Evolutionary conservation across 495 filamentous ascomycete genomes (phyloP), one percentile per base, ranked within the genome.

Genomic region (Cladorrhinum samala): DNA sequence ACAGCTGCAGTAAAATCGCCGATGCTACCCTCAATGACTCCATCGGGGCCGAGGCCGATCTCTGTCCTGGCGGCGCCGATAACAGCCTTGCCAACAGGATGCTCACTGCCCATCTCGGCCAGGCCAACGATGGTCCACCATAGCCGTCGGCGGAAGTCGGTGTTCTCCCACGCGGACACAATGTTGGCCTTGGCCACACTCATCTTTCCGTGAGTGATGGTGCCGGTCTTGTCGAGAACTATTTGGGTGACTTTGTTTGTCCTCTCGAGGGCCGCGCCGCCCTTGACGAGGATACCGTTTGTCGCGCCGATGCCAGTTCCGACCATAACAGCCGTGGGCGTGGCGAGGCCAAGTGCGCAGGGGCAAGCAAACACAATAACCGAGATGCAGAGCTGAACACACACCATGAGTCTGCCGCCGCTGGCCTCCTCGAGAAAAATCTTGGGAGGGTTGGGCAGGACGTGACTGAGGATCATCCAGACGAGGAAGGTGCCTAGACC

Each of bases 151-250:
- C 82, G 81, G 79, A 79, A 83, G 24, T 85, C 80, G 44, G 79
- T 83, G 36, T 76, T 73, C 24, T 79, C 71, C 91, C 91, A 97
- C 0, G 77, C 73, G 19, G 80, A 70, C 33, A 81, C 80, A 46
- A 89, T 74, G 36, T 80, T 81, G 17, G 76, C 71, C 52, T 85
- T 81, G 19, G 88, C 83, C 21, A 97, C 91, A 54, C 78, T 90
- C 93, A 99, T 97, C 66, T 88, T 90, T 0, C 93, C 93, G 50
- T 90, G 83, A 0, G 93, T 99, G 58, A 99, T 75, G 1, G 93
- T 99, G 23, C 93, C 93, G 3, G 93, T 99, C 77, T 99, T 99
- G 72, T 99, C 93, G n/a, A 97, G 83, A n/a, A 99, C 91, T 39
- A 97, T 81, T 52, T 95, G 86, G 14, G 83, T 92, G 61, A 99